Evolutionary conservation across 2,329 filamentous ascomycete species (phyloP).

Genomic region (Sclerotinia subarctica): DNA sequence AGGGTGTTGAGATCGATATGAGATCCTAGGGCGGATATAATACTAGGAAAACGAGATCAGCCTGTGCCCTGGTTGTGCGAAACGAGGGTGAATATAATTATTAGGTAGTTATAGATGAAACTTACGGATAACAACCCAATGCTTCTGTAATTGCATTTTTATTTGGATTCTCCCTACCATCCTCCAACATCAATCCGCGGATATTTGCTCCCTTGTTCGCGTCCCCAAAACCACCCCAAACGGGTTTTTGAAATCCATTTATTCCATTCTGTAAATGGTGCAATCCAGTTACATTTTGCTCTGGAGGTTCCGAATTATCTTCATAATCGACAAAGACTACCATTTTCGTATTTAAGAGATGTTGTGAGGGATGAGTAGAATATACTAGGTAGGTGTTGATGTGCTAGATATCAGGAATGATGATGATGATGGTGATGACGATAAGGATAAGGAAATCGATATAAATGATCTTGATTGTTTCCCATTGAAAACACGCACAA

Average conservation of each 20-base stretch:
- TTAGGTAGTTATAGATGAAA: conserved; percentile 40
- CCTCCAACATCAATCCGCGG: conserved; percentile 6
- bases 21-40: conserved; percentile 71
- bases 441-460: conserved; percentile 23
- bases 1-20: conserved; percentile 84
- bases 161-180: conserved; percentile 44
- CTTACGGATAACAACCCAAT: conserved; percentile 66
- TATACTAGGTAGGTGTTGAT: background rate
- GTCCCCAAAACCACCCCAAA: conserved; percentile 20
- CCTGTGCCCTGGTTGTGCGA: background rate
- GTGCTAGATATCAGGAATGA: background rate
- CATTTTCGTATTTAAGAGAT: conserved; percentile 28
- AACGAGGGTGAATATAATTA: conserved; percentile 29
- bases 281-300: conserved; percentile 21
- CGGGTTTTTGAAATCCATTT: conserved; percentile 22
- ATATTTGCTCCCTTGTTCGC: background rate
- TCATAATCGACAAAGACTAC: conserved; percentile 39
- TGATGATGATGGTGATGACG: background rate
- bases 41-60: conserved; percentile 48
- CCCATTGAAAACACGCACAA: conserved; percentile 34
- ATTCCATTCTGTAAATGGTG: conserved; percentile 15
- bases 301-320: conserved; percentile 36
- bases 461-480: conserved; percentile 25
- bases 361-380: background rate
- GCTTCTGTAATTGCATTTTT: conserved; percentile 58